Evolutionary conservation across 805 yeast species (phyloP).

Genomic region (Lipomyces yamadae): DNA sequence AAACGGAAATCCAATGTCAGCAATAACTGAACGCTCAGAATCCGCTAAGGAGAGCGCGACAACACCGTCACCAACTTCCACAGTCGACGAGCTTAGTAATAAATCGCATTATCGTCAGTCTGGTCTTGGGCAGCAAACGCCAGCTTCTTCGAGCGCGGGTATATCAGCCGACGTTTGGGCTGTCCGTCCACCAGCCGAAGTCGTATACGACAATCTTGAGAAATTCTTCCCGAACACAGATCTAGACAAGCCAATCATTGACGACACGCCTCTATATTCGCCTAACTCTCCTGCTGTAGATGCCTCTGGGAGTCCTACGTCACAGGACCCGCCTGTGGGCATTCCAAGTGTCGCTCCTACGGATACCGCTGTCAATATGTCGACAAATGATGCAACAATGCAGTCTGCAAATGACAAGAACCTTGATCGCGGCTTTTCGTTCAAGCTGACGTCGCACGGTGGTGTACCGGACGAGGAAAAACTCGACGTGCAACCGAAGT

Average conservation of each 20-base stretch:
- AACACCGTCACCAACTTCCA: slow-evolving; percentile 30
- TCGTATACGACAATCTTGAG: slow-evolving; percentile 88
- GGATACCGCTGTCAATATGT: not conserved
- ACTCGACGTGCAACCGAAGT: slow-evolving; percentile 23
- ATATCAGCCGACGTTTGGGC: slow-evolving; percentile 53
- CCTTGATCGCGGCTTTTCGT: slow-evolving; percentile 33
- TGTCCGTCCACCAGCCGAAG: slow-evolving; percentile 94
- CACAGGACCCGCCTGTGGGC: not conserved
- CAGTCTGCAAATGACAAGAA: slow-evolving; percentile 9
- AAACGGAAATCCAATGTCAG: slow-evolving; percentile 20
- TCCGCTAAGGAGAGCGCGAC: slow-evolving; percentile 21
- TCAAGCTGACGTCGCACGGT: slow-evolving; percentile 17
- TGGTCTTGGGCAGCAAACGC: not conserved
- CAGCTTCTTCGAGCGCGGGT: not conserved
- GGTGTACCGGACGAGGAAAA: slow-evolving; percentile 29
- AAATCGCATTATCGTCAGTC: not conserved
- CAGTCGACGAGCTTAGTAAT: slow-evolving; percentile 23
- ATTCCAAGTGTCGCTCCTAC: not conserved
- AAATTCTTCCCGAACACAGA: slow-evolving; percentile 90
- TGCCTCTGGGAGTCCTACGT: not conserved
- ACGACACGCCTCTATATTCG: slow-evolving; percentile 48
- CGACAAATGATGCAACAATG: not conserved
- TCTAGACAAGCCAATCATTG: slow-evolving; percentile 88
- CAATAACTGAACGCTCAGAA: slow-evolving; percentile 32
- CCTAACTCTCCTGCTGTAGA: slow-evolving; percentile 28